Percentiles rank a stretch among this genome's conserved stretches.
These are phyloP conservation scores for Heterobasidion parviporum DNA, from an alignment of 1,284 basidiomycete genomes.

Conservation along the genomic window DNA sequence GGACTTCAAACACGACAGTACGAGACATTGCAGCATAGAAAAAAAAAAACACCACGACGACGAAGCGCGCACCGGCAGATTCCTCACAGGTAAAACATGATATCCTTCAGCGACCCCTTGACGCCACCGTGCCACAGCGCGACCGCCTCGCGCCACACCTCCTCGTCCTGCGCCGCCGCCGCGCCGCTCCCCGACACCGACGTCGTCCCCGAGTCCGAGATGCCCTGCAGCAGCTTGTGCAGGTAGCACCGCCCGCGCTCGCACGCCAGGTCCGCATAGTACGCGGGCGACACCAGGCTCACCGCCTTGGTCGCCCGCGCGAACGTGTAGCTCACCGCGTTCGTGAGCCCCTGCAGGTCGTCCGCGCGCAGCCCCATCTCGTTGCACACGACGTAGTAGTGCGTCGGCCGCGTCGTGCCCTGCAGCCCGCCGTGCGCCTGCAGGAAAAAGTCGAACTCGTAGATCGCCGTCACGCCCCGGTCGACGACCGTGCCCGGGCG, in stretches of 20 bases:
- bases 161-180: conserved; percentile 27
- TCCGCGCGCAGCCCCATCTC: conserved; percentile 64
- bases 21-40: not conserved
- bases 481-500: conserved; percentile 72
- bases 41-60: not conserved
- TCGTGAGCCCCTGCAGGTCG: conserved; percentile 47
- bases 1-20: no score
- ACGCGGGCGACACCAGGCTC: conserved; percentile 69
- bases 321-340: conserved; percentile 67
- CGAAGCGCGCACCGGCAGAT: not conserved
- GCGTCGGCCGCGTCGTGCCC: conserved; percentile 59
- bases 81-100: conserved; percentile 66
- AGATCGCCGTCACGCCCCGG: conserved; percentile 53
- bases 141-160: conserved; percentile 42
- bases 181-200: conserved; percentile 16
- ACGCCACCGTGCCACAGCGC: conserved; percentile 53
- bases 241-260: conserved; percentile 73
- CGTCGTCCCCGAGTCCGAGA: conserved; percentile 30
- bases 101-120: conserved; percentile 40
- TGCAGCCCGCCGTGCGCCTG: conserved; percentile 53
- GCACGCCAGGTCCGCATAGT: conserved; percentile 70
- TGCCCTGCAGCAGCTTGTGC: conserved; percentile 53
- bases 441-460: conserved; percentile 72
- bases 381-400: conserved; percentile 72
- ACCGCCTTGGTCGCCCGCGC: conserved; percentile 76